Evolutionary conservation across 805 yeast species (phyloP).

Genomic region (Ogataea salicorniae): DNA sequence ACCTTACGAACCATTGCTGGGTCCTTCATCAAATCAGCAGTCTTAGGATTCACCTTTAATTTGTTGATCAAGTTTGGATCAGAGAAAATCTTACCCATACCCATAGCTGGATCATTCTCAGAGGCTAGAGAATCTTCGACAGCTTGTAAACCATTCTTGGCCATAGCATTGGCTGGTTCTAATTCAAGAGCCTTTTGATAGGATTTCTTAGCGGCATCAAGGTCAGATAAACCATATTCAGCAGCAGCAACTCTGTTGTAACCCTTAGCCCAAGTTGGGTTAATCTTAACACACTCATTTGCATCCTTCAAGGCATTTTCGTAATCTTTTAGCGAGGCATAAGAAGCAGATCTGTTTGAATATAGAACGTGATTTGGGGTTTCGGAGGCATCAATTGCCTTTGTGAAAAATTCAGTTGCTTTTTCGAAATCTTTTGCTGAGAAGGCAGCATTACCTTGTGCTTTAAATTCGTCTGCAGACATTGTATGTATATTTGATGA

Average conservation of each 20-base stretch:
- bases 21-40: constrained; percentile 81
- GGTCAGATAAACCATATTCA: constrained; percentile 74
- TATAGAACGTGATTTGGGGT: constrained; percentile 86
- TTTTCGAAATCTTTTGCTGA: constrained; percentile 76
- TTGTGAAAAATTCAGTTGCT: constrained; percentile 76
- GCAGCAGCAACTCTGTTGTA: constrained; percentile 94
- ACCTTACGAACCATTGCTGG: constrained; percentile 75
- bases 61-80: constrained; percentile 77
- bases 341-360: constrained; percentile 91
- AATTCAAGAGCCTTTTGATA: constrained; percentile 77
- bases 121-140: constrained; percentile 51
- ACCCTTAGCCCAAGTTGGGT: constrained; percentile 92
- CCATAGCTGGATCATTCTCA: constrained; percentile 52
- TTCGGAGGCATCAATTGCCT: constrained; percentile 81
- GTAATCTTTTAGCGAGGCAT: constrained; percentile 74
- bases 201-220: constrained; percentile 65
- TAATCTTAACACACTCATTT: constrained; percentile 70
- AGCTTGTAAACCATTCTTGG: constrained; percentile 71
- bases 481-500: constrained; percentile 18
- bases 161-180: constrained; percentile 80
- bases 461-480: constrained; percentile 76
- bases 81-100: constrained; percentile 69
- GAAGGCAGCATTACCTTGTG: constrained; percentile 91
- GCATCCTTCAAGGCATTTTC: constrained; percentile 80
- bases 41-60: constrained; percentile 78